Base-by-base conservation (phyloP, 2,329 filamentous ascomycete species). In the Neofusicoccum sp. region DNA sequence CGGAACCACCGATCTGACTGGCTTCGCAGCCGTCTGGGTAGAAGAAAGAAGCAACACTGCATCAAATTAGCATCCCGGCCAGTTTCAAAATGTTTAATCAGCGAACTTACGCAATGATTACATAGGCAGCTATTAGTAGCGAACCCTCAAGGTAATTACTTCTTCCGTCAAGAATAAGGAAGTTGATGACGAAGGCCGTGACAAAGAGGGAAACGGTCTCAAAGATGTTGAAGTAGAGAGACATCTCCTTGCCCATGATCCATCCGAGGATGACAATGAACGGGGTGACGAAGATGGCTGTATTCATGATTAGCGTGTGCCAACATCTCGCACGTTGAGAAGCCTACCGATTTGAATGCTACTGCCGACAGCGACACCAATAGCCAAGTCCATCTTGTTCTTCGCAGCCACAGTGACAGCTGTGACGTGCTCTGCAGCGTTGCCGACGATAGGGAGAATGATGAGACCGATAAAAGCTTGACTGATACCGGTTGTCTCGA, bases 301-400 rank as follows among this genome's bases (percentile, higher is more conserved):
- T 12, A 7, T n/a, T n/a, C 11, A 40, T 40, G 3, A 3, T 75
- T 38, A 24, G 1, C n/a, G 20, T 2, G 24, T 11, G 51, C 66
- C 45, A 69, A 64, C 8, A 63, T 53, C 40, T 14, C 2, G 40
- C 24, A 9, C 30, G 24, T 31, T 16, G 31, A 3, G 3, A 63
- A 64, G 16, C 38, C n/a, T 40, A 40, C 38, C 51, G 49, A 93
- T 90, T 74, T 93, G 89, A 75, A 93, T 93, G 67, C 87, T 90
- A 9, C 86, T 90, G 30, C 90, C 89, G 34, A 93, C 87, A 11
- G 89, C 89, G 9, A 93, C 89, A 70, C 89, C 89, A 64, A 93
- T 92, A 3, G 89, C 87, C 7, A 93, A 78, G 69, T 93, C 90
- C 88, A 92, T 91, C 76, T 93, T 93, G 75, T 92, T 90, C 80